phyloP scores from a whole-genome alignment of 2,329 filamentous ascomycete species.

The Colletotrichum siamense region DNA sequence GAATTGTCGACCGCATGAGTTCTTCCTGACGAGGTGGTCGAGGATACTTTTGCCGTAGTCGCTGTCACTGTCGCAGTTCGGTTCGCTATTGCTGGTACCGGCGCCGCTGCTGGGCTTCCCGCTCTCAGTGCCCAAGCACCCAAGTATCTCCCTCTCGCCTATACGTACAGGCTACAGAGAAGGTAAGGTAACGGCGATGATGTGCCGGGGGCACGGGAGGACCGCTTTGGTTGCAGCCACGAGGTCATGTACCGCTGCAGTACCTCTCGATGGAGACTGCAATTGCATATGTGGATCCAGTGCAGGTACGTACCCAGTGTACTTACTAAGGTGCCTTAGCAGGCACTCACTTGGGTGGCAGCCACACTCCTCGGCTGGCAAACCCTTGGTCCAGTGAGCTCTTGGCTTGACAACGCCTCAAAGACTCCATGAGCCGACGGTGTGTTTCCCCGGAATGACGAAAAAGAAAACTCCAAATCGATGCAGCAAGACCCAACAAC shows the following conservation, averaged over 20 bases:
- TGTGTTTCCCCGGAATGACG: slow-evolving; percentile 15
- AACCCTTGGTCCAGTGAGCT: not conserved
- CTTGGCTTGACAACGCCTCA: not conserved
- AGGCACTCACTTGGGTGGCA: not conserved
- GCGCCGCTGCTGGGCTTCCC: not conserved
- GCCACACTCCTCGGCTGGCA: not conserved
- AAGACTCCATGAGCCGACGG: slow-evolving; percentile 1
- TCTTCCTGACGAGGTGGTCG: not conserved
- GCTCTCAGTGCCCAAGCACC: not conserved
- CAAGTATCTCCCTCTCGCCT: not conserved
- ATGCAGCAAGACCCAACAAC: not conserved
- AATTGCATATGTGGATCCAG: not conserved
- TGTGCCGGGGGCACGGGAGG: slow-evolving; percentile 8
- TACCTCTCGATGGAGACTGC: not conserved
- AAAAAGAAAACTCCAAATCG: slow-evolving; percentile 11
- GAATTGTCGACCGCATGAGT: not conserved
- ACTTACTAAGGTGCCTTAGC: not conserved
- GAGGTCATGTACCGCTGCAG: slow-evolving; percentile 17
- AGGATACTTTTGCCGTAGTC: not conserved
- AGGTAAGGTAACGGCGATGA: not conserved
- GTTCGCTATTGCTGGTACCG: not conserved
- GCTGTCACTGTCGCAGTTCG: not conserved
- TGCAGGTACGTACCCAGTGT: not conserved
- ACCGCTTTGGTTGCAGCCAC: slow-evolving; percentile 15
- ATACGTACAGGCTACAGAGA: not conserved